Evolutionary conservation across 306 rosid species (phyloP), one percentile per base, ranked within the genome.

Genomic region (Cicer chorassanicum): DNA sequence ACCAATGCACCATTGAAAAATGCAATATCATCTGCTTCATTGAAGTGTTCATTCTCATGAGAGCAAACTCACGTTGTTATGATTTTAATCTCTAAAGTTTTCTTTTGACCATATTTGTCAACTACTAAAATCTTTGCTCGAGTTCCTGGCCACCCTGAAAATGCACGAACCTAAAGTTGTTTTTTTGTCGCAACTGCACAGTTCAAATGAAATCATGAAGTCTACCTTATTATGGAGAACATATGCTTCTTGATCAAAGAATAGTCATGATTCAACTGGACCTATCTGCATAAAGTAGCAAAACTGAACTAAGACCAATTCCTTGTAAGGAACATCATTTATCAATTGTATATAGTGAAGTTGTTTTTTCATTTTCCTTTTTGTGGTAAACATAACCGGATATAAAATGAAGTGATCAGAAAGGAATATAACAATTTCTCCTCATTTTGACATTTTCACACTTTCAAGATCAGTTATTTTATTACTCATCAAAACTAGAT

Each of bases 101-200:
- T 82, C 65, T 40, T 41, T 10, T 84, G 78, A 50, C 89, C 88
- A 65, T 73, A 82, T 80, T 82, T 85, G 66, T 85, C 89, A 72
- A 76, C 71, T 14, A 80, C 72, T 63, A 79, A 78, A 70, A 91
- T 75, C 86, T 89, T 89, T 24, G 97, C 91, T 72, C 87, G 84
- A 68, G 97, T 88, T 86, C 98, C 96, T 38, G 97, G 98, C 96
- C 98, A 91, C 54, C 98, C 96, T 91, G 97, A 88, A 87, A 93
- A 91, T 36, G 97, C 97, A 75, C 98, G 96, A 75, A 93, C 94
- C 93, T 93, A 78, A 81, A 82, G 78, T 77, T 72, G 78, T 84
- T 83, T 87, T 87, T 77, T 76, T 19, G 89, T 83, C 84, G 77
- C 89, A 73, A 80, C 84, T 80, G 82, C 56, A 44, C 64, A 16